Evolutionary conservation across 768 basidiomycete species (phyloP), one percentile per base, ranked within the genome.

Genomic region (Hydnum rufescens): DNA sequence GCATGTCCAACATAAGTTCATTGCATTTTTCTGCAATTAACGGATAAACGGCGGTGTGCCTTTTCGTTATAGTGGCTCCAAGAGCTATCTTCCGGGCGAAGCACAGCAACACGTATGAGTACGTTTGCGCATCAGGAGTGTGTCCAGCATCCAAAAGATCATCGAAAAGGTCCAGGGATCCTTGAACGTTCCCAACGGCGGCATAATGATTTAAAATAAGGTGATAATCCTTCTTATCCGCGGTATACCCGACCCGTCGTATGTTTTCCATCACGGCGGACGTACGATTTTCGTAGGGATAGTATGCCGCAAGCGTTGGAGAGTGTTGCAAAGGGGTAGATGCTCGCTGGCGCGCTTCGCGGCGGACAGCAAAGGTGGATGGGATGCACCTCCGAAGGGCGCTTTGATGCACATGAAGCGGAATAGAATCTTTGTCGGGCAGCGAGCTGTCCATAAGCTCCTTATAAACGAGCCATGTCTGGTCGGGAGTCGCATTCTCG

Each of bases 151-250:
- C 26, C 36, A 23, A 60, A 54, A 88, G 62, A 58, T 85, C 82
- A 42, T 70, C 64, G 59, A 82, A 76, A 8, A 86, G 74, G 32
- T 72, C 62, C 61, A 74, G 67, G 26, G 72, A 70, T 5, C 80
- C 82, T 22, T 67, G 59, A 58, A 75, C 68, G 59, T 87, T 73
- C n/a, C 84, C 86, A 3, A 76, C 75, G 0, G 78, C 75, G 31
- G 83, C 80, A 55, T 84, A 84, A 55, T 84, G 81, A 55, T 74
- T 71, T 49, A 89, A 62, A 54, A 89, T 66, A 59, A 78, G 78
- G 61, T 86, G 72, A 62, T 81, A 88, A 62, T 88, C 86, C 2
- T 76, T 74, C 51, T 80, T 54, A 8, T 61, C 59, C 8, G 64
- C 72, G 53, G 63, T 61, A 52, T 60, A 59, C 2, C 76, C 77